Percentiles rank a stretch among this genome's conserved stretches.
These are phyloP conservation scores for Colletotrichum scovillei DNA, from an alignment of 2,329 filamentous ascomycete species.

Conservation along the genomic window DNA sequence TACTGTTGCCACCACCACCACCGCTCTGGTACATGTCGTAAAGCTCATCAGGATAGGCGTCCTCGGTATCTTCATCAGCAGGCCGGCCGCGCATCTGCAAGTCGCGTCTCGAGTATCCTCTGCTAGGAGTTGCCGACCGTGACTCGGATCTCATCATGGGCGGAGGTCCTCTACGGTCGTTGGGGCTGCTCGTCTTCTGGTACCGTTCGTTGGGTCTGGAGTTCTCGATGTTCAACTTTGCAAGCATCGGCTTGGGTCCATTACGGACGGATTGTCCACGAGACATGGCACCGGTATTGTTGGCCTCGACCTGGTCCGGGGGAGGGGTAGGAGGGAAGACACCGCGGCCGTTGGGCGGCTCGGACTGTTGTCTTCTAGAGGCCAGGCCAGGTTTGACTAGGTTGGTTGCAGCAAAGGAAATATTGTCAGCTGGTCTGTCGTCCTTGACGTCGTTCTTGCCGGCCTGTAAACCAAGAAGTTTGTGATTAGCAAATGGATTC, in stretches of 20 bases:
- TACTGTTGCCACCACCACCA: slow-evolving; percentile 47
- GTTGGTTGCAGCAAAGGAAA: slow-evolving; percentile 93
- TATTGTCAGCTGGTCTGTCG: slow-evolving; percentile 83
- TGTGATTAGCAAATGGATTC: slow-evolving; percentile 39
- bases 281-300: slow-evolving; percentile 50
- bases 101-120: slow-evolving; percentile 42
- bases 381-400: slow-evolving; percentile 87
- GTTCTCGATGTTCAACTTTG: slow-evolving; percentile 70
- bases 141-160: slow-evolving; percentile 48
- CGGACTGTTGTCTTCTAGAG: slow-evolving; percentile 86
- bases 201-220: slow-evolving; percentile 64
- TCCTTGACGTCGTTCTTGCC: slow-evolving; percentile 71
- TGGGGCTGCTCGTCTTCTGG: slow-evolving; percentile 62
- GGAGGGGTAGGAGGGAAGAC: slow-evolving; percentile 98
- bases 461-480: slow-evolving; percentile 50
- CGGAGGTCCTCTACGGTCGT: slow-evolving; percentile 46
- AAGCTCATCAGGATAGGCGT: slow-evolving; percentile 75
- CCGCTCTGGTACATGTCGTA: slow-evolving; percentile 71
- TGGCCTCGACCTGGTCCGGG: slow-evolving; percentile 81
- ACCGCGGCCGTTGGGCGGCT: slow-evolving; percentile 79
- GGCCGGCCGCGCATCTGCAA: slow-evolving; percentile 35
- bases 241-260: slow-evolving; percentile 69
- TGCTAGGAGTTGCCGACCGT: slow-evolving; percentile 56
- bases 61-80: slow-evolving; percentile 64
- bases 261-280: slow-evolving; percentile 71